phyloP scores from a whole-genome alignment of 164 flowering plant genomes.

The Nymphaea colorata region DNA sequence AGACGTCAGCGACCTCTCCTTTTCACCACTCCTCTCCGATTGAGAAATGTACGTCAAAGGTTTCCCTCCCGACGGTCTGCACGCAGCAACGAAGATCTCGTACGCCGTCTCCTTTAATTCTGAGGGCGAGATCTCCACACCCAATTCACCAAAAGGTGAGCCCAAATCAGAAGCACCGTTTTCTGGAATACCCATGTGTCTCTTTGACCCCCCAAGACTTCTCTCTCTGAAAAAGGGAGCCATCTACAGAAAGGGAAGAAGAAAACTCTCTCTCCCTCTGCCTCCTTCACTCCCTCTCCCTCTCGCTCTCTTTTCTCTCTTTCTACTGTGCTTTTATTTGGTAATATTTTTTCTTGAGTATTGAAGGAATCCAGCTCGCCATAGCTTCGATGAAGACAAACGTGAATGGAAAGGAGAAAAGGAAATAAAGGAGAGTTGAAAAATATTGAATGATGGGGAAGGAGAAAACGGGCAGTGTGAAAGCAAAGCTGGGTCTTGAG shows the following conservation, averaged over 20 bases:
- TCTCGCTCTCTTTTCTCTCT: too few relatives aligned
- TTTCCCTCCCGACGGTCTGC: slow-evolving; percentile 61
- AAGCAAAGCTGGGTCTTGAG: background rate
- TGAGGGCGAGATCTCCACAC: slow-evolving; percentile 33
- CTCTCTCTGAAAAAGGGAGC: background rate
- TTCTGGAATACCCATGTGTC: slow-evolving; percentile 11
- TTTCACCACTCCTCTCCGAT: slow-evolving; percentile 11
- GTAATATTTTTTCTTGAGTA: background rate
- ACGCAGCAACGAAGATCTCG: slow-evolving; percentile 70
- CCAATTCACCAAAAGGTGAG: slow-evolving; percentile 55
- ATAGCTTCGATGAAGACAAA: background rate
- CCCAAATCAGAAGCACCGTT: slow-evolving; percentile 24
- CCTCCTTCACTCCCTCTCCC: too few relatives aligned
- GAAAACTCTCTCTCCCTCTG: background rate
- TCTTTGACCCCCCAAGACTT: background rate
- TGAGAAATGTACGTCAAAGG: slow-evolving; percentile 41
- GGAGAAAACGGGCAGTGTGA: background rate
- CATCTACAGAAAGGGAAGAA: background rate
- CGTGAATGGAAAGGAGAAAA: background rate
- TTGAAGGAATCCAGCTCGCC: background rate
- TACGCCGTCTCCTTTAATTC: slow-evolving; percentile 72
- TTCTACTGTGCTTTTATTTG: too few relatives aligned
- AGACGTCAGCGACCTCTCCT: background rate
- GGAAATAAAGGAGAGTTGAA: background rate
- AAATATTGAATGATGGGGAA: background rate